phyloP scores from a whole-genome alignment of 768 basidiomycete species.

The Calocera cornea region DNA sequence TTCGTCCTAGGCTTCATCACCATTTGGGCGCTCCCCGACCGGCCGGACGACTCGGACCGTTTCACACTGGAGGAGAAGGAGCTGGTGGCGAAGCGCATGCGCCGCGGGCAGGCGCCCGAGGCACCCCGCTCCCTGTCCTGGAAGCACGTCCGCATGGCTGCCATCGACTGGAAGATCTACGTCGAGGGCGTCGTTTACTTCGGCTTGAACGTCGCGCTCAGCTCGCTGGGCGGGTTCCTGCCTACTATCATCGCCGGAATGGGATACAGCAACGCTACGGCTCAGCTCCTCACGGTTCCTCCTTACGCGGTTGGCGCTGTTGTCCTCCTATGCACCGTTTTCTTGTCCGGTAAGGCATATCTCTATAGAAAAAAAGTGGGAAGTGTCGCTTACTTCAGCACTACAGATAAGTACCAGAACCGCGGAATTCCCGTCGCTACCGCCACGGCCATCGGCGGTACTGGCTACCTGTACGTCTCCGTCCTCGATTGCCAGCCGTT shows the following conservation, averaged over 20 bases:
- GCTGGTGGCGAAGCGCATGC: not conserved
- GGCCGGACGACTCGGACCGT: slow-evolving; percentile 54
- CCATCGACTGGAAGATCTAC: slow-evolving; percentile 65
- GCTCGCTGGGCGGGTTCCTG: slow-evolving; percentile 32
- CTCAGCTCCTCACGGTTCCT: slow-evolving; percentile 66
- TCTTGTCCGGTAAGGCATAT: no score
- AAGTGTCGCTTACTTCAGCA: no score
- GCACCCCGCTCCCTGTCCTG: not conserved
- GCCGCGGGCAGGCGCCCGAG: not conserved
- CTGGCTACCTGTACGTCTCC: no score
- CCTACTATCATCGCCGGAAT: no score
- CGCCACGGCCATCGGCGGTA: no score
- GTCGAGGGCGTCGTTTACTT: slow-evolving; percentile 62
- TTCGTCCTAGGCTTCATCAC: slow-evolving; percentile 49
- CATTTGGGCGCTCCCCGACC: slow-evolving; percentile 46
- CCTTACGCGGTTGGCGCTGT: slow-evolving; percentile 65
- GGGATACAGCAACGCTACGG: slow-evolving; percentile 28
- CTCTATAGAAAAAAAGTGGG: no score
- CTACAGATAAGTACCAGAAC: no score
- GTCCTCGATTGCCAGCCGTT: no score
- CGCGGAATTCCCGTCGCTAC: no score
- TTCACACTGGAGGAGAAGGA: slow-evolving; percentile 24
- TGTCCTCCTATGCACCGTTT: slow-evolving; percentile 32
- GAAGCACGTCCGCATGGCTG: slow-evolving; percentile 43
- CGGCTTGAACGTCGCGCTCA: slow-evolving; percentile 58